A percentile compares a stretch with the other conserved stretches of the same genome.
Conservation (phyloP, 331 rosid species). For the Telfairia occidentalis region DNA sequence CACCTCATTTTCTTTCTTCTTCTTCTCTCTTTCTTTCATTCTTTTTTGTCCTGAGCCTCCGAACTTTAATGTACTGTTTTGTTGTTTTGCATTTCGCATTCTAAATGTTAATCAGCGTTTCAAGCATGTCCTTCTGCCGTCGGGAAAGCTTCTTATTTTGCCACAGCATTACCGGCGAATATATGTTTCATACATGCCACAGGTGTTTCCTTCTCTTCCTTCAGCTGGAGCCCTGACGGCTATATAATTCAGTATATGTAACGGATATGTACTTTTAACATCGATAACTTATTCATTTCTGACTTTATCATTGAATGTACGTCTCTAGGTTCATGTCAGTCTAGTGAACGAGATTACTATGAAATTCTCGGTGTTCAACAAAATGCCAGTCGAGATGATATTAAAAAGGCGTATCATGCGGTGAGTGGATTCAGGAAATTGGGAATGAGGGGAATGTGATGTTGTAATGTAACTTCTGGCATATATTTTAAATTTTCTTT, state of each 20-base stretch:
- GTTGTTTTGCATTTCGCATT: not conserved
- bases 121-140: slow-evolving; percentile 24
- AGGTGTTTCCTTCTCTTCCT: slow-evolving; percentile 30
- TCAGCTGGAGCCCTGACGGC: not conserved
- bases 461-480: not conserved
- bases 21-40: not conserved
- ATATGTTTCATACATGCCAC: slow-evolving; percentile 44
- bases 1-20: not conserved
- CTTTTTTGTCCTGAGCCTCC: not conserved
- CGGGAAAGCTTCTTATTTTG: slow-evolving; percentile 23
- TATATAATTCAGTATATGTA: not conserved
- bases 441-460: not conserved
- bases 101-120: slow-evolving; percentile 30
- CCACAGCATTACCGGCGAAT: slow-evolving; percentile 19
- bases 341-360: slow-evolving; percentile 46
- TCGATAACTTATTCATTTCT: not conserved
- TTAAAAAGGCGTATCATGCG: slow-evolving; percentile 59
- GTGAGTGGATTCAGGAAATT: slow-evolving; percentile 25
- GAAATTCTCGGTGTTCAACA: slow-evolving; percentile 52
- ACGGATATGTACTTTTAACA: not conserved
- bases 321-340: slow-evolving; percentile 35
- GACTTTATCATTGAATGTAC: not conserved
- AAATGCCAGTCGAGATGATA: slow-evolving; percentile 59
- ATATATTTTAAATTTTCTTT: not conserved
- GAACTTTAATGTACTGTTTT: not conserved